phyloP scores from a whole-genome alignment of 1,139 yeast genomes.

The Yamadazyma buinensis region DNA sequence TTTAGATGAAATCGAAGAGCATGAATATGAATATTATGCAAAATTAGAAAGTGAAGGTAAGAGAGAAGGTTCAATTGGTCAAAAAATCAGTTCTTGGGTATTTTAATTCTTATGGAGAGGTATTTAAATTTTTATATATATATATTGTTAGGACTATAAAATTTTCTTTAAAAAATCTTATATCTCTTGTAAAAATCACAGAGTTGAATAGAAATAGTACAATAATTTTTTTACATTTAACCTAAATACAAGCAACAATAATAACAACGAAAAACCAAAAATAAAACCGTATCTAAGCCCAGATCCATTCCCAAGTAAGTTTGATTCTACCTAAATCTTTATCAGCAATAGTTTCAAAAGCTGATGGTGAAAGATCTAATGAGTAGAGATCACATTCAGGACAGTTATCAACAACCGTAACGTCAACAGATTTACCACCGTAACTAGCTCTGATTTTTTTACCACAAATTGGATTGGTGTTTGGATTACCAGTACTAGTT shows the following conservation, averaged over 20 bases:
- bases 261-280: too few species aligned
- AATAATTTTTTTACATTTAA: too few species aligned
- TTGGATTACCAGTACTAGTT: slow-evolving; percentile 34
- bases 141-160: too few species aligned
- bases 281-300: too few species aligned
- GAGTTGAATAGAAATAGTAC: too few species aligned
- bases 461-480: slow-evolving; percentile 42
- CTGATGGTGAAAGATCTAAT: slow-evolving; percentile 46
- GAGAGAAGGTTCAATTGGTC: slow-evolving; percentile 2
- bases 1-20: slow-evolving; percentile 39
- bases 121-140: too few species aligned
- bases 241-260: too few species aligned
- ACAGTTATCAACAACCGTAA: slow-evolving; percentile 42
- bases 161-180: too few species aligned
- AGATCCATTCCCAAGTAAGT: slow-evolving; percentile 34
- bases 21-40: slow-evolving; percentile 39
- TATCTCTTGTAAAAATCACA: too few species aligned
- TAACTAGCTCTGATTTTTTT: slow-evolving; percentile 36
- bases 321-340: slow-evolving; percentile 38
- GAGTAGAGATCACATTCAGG: slow-evolving; percentile 35
- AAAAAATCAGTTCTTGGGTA: slow-evolving; percentile 9
- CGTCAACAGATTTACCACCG: slow-evolving; percentile 40
- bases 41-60: slow-evolving; percentile 15
- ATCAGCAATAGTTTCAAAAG: slow-evolving; percentile 37
- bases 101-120: too few species aligned